These are phyloP conservation scores for Syzygium aqueum DNA, from an alignment of 345 rosid species.

Conservation along the genomic window DNA sequence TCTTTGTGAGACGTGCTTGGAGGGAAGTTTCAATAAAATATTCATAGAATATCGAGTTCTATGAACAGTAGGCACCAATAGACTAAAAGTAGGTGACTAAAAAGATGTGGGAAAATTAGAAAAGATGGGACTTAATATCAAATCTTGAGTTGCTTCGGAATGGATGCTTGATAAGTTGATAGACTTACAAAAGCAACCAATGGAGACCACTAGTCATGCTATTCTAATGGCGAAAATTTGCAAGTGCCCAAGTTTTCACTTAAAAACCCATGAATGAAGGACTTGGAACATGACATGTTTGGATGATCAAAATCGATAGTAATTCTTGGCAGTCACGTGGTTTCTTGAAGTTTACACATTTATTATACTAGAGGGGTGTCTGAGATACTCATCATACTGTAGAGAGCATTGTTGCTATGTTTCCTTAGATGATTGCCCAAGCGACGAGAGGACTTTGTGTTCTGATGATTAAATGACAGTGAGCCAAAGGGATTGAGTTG, in stretches of 20 bases:
- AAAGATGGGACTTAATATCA: neutral
- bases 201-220: neutral
- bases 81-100: neutral
- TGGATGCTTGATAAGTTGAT: neutral
- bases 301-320: neutral
- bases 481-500: neutral
- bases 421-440: neutral
- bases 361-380: neutral
- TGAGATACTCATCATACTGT: neutral
- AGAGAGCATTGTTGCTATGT: neutral
- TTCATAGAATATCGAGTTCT: neutral
- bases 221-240: neutral
- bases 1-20: neutral
- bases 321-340: neutral
- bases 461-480: neutral
- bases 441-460: neutral
- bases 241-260: neutral
- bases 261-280: neutral
- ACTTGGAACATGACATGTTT: neutral
- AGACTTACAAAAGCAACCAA: neutral
- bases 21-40: neutral
- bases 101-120: neutral
- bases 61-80: neutral
- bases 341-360: neutral
- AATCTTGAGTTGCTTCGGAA: neutral